Percentiles rank a stretch among this genome's conserved stretches.
These are phyloP conservation scores for Orbilia oligospora DNA, from an alignment of 2,329 filamentous ascomycete genomes.

Conservation along the genomic window DNA sequence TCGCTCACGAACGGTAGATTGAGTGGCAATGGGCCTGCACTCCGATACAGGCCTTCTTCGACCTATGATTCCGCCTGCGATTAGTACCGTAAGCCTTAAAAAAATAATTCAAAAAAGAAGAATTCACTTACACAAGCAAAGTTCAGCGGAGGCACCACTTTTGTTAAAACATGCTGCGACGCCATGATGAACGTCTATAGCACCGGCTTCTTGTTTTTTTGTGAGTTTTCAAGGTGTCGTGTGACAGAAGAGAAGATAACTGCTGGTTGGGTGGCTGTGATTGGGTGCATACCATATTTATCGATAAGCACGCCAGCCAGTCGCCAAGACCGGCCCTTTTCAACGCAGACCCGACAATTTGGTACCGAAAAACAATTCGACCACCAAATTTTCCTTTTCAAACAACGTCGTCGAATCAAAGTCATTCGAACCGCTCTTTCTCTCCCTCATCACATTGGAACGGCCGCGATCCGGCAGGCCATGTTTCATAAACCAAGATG, in stretches of 20 bases:
- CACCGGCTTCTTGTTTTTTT: not conserved
- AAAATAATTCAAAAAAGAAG: slow-evolving; percentile 4
- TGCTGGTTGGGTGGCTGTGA: slow-evolving; percentile 10
- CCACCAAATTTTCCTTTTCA: slow-evolving; percentile 55
- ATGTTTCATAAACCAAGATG: slow-evolving; percentile 64
- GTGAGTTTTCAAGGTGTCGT: slow-evolving; percentile 49
- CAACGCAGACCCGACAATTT: slow-evolving; percentile 51
- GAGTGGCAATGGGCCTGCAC: slow-evolving; percentile 51
- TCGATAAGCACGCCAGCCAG: slow-evolving; percentile 46
- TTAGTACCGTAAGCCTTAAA: slow-evolving; percentile 27
- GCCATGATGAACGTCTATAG: slow-evolving; percentile 43
- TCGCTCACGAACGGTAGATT: slow-evolving; percentile 55
- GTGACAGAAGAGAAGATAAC: slow-evolving; percentile 45
- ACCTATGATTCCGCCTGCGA: slow-evolving; percentile 47
- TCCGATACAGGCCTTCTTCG: slow-evolving; percentile 63
- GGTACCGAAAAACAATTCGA: slow-evolving; percentile 42
- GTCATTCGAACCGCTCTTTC: not conserved
- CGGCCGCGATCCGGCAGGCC: slow-evolving; percentile 32
- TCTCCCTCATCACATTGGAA: slow-evolving; percentile 29
- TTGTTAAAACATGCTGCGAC: slow-evolving; percentile 47
- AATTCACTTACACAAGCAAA: slow-evolving; percentile 62
- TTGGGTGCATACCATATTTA: slow-evolving; percentile 54
- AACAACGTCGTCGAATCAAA: slow-evolving; percentile 18
- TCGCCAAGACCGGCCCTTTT: slow-evolving; percentile 31
- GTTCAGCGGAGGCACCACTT: slow-evolving; percentile 64